Conservation (phyloP, 164 flowering plant species). For the Magnolia officinalis region DNA sequence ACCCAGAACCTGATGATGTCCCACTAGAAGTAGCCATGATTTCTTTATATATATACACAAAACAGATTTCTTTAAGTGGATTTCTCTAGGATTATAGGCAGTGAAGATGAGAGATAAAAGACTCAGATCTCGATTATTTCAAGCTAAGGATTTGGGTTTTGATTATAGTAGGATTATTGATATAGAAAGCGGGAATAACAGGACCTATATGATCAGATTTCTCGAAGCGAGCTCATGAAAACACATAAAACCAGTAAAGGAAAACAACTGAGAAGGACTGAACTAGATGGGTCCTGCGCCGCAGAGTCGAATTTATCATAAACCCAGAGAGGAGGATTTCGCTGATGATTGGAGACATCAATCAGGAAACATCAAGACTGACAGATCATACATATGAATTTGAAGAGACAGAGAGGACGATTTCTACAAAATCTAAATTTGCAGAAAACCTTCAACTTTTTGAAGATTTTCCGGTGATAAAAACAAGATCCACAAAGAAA, state of each 20-base stretch:
- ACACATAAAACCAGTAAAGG: constrained; percentile 93
- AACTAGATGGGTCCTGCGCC: constrained; percentile 66
- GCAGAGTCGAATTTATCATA: constrained; percentile 37
- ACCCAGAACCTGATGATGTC: constrained; percentile 31
- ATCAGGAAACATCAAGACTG: constrained; percentile 35
- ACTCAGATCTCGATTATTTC: constrained; percentile 6
- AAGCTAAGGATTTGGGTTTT: constrained; percentile 5
- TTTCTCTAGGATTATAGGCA: neutral
- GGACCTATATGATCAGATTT: constrained; percentile 8
- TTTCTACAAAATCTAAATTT: neutral
- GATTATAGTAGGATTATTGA: neutral
- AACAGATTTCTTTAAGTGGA: neutral
- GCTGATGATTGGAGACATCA: constrained; percentile 74
- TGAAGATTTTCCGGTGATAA: neutral
- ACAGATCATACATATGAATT: neutral
- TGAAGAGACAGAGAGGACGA: neutral
- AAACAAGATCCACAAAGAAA: neutral
- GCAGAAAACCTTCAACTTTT: neutral
- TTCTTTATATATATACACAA: neutral
- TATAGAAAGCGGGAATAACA: neutral
- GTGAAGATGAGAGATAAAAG: neutral
- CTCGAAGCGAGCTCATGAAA: constrained; percentile 43
- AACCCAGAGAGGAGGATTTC: constrained; percentile 79
- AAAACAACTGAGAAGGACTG: constrained; percentile 89
- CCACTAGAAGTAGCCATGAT: constrained; percentile 54